A percentile compares a stretch with the other conserved stretches of the same genome.
phyloP scores from a whole-genome alignment of 352 stramenopile species.

The Pythium chondricola region DNA sequence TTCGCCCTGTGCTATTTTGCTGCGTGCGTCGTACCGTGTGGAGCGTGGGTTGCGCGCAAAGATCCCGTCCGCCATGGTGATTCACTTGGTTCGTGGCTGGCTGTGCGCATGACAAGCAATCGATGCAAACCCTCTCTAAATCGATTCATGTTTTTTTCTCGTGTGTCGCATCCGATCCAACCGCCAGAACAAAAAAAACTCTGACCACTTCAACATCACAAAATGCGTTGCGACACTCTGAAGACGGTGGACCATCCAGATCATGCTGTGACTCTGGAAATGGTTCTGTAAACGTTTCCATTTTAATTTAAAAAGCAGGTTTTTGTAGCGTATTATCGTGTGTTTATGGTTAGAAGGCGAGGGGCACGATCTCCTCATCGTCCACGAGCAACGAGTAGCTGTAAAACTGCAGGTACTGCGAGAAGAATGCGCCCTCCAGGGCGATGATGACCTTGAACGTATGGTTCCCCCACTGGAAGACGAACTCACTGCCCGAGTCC shows the following conservation, averaged over 20 bases:
- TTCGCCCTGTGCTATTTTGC: too few species aligned
- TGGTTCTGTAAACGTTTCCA: too few species aligned
- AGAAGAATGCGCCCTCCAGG: constrained; percentile 80
- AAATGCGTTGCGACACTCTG: too few species aligned
- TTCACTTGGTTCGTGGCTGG: too few species aligned
- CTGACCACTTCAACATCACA: too few species aligned
- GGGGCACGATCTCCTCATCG: constrained; percentile 57
- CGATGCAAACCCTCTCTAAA: constrained; percentile 5
- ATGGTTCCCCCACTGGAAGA: constrained; percentile 57
- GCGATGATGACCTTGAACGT: constrained; percentile 73
- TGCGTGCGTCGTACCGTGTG: constrained; percentile 20
- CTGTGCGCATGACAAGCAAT: constrained; percentile 6
- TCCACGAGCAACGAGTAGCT: constrained; percentile 78
- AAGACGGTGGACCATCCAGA: too few species aligned
- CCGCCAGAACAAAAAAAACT: too few species aligned
- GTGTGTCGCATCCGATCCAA: too few species aligned
- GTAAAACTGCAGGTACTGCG: constrained; percentile 79
- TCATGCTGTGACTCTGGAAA: too few species aligned
- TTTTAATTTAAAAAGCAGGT: too few species aligned
- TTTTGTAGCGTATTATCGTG: neutral
- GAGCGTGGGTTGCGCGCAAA: constrained; percentile 23
- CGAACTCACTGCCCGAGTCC: constrained; percentile 71
- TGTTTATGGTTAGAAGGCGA: constrained; percentile 19
- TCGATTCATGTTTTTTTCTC: too few species aligned
- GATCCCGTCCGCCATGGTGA: constrained; percentile 12